phyloP scores from a whole-genome alignment of 176 grass and related monocot genomes.

The Poa annua region DNA sequence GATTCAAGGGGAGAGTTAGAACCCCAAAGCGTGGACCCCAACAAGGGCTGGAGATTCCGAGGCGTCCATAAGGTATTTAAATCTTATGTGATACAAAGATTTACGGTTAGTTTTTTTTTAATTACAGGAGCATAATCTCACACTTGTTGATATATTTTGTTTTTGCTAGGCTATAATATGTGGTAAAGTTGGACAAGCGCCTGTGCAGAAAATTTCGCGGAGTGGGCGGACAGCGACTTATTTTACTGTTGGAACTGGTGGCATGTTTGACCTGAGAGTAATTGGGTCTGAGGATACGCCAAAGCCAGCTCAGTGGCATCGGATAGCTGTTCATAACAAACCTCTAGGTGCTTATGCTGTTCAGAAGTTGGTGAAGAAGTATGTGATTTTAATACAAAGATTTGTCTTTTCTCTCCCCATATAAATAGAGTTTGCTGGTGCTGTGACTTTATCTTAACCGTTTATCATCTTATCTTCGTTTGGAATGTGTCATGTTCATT shows the following conservation, averaged over 20 bases:
- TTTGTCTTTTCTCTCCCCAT: constrained; percentile 26
- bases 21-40: constrained; percentile 65
- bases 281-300: constrained; percentile 57
- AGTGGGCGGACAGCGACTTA: constrained; percentile 73
- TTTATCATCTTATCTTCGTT: constrained; percentile 10
- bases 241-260: constrained; percentile 96
- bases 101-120: constrained; percentile 11
- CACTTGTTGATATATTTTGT: constrained; percentile 12
- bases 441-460: constrained; percentile 1
- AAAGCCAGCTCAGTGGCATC: constrained; percentile 91
- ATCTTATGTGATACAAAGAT: constrained; percentile 5
- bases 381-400: constrained; percentile 45
- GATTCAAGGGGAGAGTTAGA: constrained; percentile 63
- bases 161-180: constrained; percentile 86
- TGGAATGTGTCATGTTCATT: constrained; percentile 15
- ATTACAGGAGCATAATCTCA: constrained; percentile 23
- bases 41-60: constrained; percentile 76
- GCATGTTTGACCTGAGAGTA: constrained; percentile 90
- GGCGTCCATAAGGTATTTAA: constrained; percentile 78
- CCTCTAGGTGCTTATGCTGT: constrained; percentile 69
- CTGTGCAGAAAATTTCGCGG: constrained; percentile 91
- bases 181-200: constrained; percentile 84
- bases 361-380: constrained; percentile 91
- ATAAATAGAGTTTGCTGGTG: not conserved
- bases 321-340: constrained; percentile 80